Evolutionary conservation across 768 basidiomycete genomes (phyloP).

Genomic region (Dioszegia crocea): DNA sequence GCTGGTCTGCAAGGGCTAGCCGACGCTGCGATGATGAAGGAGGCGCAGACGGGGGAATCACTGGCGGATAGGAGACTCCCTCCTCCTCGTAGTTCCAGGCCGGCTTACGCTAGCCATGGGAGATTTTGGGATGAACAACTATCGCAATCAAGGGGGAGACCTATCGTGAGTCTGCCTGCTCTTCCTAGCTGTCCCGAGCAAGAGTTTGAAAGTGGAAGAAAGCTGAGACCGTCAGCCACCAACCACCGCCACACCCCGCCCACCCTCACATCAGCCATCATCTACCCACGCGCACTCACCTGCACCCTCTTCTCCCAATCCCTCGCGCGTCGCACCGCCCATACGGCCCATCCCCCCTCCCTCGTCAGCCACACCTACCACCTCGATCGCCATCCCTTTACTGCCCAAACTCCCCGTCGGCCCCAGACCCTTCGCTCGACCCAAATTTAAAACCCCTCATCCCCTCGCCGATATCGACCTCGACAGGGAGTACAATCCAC

Average conservation of each 20-base stretch:
- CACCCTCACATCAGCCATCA: neutral
- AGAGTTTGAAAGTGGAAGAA: too few relatives aligned
- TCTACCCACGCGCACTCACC: neutral
- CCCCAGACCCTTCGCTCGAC: too few relatives aligned
- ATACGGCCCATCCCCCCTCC: neutral
- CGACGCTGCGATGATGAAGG: conserved; percentile 2
- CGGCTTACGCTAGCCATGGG: neutral
- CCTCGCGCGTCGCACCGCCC: neutral
- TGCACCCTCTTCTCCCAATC: neutral
- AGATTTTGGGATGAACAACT: neutral
- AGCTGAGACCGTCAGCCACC: too few relatives aligned
- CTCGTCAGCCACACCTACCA: neutral
- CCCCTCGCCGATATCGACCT: conserved; percentile 2
- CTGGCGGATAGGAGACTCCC: neutral
- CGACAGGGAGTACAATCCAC: neutral
- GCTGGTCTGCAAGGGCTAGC: neutral
- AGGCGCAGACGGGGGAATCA: neutral
- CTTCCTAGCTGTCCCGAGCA: too few relatives aligned
- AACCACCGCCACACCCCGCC: neutral
- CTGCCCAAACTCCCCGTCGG: neutral
- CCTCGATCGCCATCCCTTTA: neutral
- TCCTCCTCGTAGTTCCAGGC: neutral
- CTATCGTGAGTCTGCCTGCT: neutral
- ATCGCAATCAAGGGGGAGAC: neutral
- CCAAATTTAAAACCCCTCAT: neutral